These are phyloP conservation scores for Elsinoe perseae DNA, from an alignment of 2,329 filamentous ascomycete species.

Conservation along the genomic window DNA sequence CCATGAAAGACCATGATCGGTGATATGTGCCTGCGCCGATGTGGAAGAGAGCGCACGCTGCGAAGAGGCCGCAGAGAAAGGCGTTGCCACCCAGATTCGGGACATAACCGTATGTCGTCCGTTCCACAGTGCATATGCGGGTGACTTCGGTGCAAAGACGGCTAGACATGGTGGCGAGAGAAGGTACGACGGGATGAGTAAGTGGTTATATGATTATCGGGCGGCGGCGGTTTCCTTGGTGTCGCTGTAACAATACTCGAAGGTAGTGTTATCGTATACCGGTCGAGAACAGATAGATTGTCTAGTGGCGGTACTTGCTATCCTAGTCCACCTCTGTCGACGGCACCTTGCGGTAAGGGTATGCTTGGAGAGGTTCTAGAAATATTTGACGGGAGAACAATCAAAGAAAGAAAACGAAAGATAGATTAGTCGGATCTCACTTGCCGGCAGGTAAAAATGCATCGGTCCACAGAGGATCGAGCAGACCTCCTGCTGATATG, in stretches of 20 bases:
- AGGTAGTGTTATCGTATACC: no score
- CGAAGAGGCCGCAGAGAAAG: slow-evolving; percentile 34
- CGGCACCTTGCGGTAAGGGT: no score
- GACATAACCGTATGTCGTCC: slow-evolving; percentile 36
- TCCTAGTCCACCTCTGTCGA: no score
- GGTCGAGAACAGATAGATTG: no score
- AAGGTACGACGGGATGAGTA: no score
- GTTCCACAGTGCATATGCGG: neutral
- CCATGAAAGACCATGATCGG: slow-evolving; percentile 35
- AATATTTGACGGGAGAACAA: slow-evolving; percentile 12
- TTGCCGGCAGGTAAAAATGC: neutral
- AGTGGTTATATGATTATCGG: no score
- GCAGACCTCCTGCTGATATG: neutral
- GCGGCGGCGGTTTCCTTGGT: no score
- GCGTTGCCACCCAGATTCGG: slow-evolving; percentile 33
- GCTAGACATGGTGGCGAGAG: slow-evolving; percentile 10
- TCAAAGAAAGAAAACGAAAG: slow-evolving; percentile 1
- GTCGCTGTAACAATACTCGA: no score
- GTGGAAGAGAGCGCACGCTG: slow-evolving; percentile 30
- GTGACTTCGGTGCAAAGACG: slow-evolving; percentile 10
- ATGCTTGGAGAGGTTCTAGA: neutral
- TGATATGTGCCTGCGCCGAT: slow-evolving; percentile 29
- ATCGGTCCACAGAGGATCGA: neutral
- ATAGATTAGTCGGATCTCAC: slow-evolving; percentile 10
- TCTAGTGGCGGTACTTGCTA: no score